Base-by-base conservation (phyloP, 2,329 filamentous ascomycete genomes). In the Microdochium bolleyi region DNA sequence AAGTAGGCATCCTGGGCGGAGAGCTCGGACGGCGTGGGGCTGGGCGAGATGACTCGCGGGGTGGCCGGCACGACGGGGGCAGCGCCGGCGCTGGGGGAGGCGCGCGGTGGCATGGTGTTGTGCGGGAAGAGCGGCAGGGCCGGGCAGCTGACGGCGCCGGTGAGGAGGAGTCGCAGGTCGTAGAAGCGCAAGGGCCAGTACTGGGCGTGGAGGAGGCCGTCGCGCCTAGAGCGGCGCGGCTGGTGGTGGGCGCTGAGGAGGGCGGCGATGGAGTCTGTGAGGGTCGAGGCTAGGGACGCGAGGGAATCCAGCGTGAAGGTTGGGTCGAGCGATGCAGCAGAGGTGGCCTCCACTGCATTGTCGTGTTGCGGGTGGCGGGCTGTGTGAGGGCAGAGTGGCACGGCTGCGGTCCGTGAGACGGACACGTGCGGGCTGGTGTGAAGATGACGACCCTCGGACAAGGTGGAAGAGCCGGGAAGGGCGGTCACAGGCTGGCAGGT, bases 1-100 rank as follows among this genome's bases (percentile, higher is more conserved):
- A 82, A 83, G 69, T 95, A 81, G 37, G 60, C 85, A 56, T 79
- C 78, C 65, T 85, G 79, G 58, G 76, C 77, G 57, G 57, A 62
- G 30, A 67, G 67, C 53, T 85, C 83, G 22, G 83, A 85, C 1
- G 83, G 83, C 2, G 87, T 86, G 41, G 92, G 91, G 52, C 90
- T 94, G 41, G 92, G 91, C 13, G 90, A 95, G 61, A 94, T 95
- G 60, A 96, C 88, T 64, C 90, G 86, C 63, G 91, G 91, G 53
- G 87, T 94, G 53, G 80, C 80, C 53, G 92, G 91, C 54, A 94
- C 75, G 60, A 76, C 73, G 57, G 68, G 69, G n/a, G n/a, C n/a
- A 25, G 22, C 24, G 48, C 24, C 48, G 25, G 48, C 16, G 4
- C 24, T 24, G 48, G 22, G 4, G n/a, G 41, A 46, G 41, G 16